Evolutionary conservation across 2,329 filamentous ascomycete species (phyloP), one percentile per base, ranked within the genome.

Genomic region (Didymellaceae sp.): DNA sequence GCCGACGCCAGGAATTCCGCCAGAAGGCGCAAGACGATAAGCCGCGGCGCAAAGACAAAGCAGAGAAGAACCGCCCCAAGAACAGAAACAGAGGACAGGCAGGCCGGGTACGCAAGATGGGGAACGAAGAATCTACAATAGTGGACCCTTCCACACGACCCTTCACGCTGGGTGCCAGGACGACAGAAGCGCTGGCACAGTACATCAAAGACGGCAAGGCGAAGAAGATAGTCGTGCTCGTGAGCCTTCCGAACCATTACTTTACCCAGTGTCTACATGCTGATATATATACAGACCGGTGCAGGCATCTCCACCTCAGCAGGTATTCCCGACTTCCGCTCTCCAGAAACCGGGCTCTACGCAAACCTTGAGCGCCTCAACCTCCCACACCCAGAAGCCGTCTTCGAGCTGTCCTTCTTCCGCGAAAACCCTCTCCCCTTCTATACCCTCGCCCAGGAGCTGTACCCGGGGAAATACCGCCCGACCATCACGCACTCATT

Each of bases 351-450:
- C 0, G 94, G 94, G 3, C 83, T 99, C 9, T 99, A 99, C 73
- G 87, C 90, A 64, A 97, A 97, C 67, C 86, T 99, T 22, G 88
- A 89, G 17, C 84, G 89, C 43, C 82, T 97, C 24, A 86, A 96
- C 53, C 82, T 99, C 0, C 92, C 92, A 0, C 87, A 93, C 65
- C 88, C 93, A 17, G 91, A 97, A 75, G 92, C 91, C 25, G 91
- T 97, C 34, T 97, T 99, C 74, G 91, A 96, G 67, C 93, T 99
- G 58, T 80, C 80, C 51, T 99, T 90, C 79, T 99, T 99, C 77
- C 83, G 87, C 55, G 68, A 86, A 33, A 88, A 96, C 58, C 94
- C 94, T 0, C 80, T 86, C 24, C 92, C 94, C 0, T 99, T 99
- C 77, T 99, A 97, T 74, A 85, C 90, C 1, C 82, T 99, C 26